phyloP scores from a whole-genome alignment of 2,329 filamentous ascomycete species.

The Pestalotiopsis sp. region DNA sequence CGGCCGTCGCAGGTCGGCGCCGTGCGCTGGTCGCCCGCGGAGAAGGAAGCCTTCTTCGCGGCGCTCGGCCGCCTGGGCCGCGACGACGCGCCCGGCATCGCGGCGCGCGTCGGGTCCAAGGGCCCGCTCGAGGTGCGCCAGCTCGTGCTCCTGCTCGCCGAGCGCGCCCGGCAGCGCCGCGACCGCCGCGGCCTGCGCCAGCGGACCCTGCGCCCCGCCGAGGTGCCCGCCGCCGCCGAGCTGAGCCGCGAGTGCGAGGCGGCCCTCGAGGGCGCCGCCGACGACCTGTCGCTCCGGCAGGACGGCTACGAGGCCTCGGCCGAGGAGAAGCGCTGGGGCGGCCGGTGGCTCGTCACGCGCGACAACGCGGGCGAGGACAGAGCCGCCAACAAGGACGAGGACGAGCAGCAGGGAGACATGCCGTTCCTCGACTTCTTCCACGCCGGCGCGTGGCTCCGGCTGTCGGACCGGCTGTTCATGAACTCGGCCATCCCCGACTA shows the following conservation, averaged over 20 bases:
- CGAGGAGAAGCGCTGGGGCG: constrained; percentile 64
- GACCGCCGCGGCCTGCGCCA: constrained; percentile 30
- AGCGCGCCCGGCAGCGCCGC: constrained; percentile 45
- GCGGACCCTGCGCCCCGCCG: constrained; percentile 46
- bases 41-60: constrained; percentile 73
- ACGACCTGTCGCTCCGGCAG: constrained; percentile 66
- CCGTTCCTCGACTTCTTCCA: constrained; percentile 61
- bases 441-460: constrained; percentile 59
- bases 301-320: constrained; percentile 61
- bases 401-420: constrained; percentile 31
- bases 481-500: constrained; percentile 62
- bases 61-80: constrained; percentile 66
- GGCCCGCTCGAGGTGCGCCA: constrained; percentile 72
- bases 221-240: constrained; percentile 74
- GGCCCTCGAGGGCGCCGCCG: constrained; percentile 69
- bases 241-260: constrained; percentile 66
- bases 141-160: constrained; percentile 66
- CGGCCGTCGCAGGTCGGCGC: constrained; percentile 65
- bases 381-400: constrained; percentile 10
- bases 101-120: constrained; percentile 69
- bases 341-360: constrained; percentile 66
- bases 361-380: constrained; percentile 23
- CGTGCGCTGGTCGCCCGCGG: constrained; percentile 68
- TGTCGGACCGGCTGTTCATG: constrained; percentile 76
- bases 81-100: constrained; percentile 64